A percentile compares a stretch with the other conserved stretches of the same genome.
Conservation (phyloP, 352 stramenopile genomes). For the Phytophthora tubulina region DNA sequence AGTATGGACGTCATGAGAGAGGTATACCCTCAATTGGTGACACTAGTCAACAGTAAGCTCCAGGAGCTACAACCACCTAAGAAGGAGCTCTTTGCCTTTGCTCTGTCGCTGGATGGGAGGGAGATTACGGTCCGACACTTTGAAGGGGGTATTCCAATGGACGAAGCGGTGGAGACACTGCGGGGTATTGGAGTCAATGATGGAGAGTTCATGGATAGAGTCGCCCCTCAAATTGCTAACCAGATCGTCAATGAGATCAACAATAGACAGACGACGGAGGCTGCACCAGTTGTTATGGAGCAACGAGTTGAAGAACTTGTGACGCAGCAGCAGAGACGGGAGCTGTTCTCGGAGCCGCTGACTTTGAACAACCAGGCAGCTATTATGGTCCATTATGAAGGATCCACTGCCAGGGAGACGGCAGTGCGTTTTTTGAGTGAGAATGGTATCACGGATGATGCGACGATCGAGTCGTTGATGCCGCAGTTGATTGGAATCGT, state of each 20-base stretch:
- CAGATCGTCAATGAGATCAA: constrained; percentile 67
- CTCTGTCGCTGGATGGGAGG: constrained; percentile 60
- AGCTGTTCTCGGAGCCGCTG: constrained; percentile 78
- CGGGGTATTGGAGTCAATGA: constrained; percentile 55
- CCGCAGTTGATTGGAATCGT: constrained; percentile 71
- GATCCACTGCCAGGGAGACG: constrained; percentile 64
- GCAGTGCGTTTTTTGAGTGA: constrained; percentile 67
- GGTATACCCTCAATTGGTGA: constrained; percentile 68
- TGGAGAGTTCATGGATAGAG: constrained; percentile 58
- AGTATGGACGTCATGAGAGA: constrained; percentile 71
- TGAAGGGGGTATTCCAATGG: constrained; percentile 62
- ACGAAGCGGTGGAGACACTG: constrained; percentile 68
- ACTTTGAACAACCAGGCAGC: constrained; percentile 58
- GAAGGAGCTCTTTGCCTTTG: constrained; percentile 72
- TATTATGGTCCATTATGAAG: constrained; percentile 74
- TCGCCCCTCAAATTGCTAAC: constrained; percentile 68
- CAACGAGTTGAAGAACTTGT: constrained; percentile 15
- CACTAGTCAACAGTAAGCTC: constrained; percentile 68
- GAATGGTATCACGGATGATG: constrained; percentile 61
- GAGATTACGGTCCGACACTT: constrained; percentile 72
- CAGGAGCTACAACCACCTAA: constrained; percentile 58
- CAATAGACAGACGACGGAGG: constrained; percentile 17
- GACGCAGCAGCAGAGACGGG: constrained; percentile 33
- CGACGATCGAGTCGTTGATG: constrained; percentile 49
- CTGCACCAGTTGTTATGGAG: neutral